Conservation (phyloP, 2,329 filamentous ascomycete genomes). For the Ophiocordyceps camponoti-rufipedis region DNA sequence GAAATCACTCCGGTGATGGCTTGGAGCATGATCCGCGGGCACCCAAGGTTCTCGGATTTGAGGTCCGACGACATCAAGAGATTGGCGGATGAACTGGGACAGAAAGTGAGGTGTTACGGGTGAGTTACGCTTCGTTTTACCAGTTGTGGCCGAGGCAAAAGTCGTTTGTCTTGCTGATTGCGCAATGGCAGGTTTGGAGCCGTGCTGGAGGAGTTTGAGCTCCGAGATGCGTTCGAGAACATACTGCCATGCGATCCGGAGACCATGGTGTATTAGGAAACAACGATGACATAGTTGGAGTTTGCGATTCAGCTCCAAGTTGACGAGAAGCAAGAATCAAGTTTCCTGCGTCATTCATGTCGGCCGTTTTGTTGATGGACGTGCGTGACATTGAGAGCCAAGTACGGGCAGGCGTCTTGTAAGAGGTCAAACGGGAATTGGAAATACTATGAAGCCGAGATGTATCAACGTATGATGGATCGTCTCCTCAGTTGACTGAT, state of each 20-base stretch:
- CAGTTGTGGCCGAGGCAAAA: neutral
- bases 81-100: slow-evolving; percentile 54
- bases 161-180: slow-evolving; percentile 1
- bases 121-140: slow-evolving; percentile 26
- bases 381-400: too few relatives aligned
- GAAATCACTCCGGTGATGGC: slow-evolving; percentile 95
- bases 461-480: too few relatives aligned
- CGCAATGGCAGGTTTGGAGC: slow-evolving; percentile 33
- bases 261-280: slow-evolving; percentile 1
- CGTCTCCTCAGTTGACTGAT: too few relatives aligned
- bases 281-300: neutral
- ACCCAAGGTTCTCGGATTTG: slow-evolving; percentile 51
- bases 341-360: neutral
- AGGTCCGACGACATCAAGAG: slow-evolving; percentile 48
- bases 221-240: slow-evolving; percentile 58
- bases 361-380: neutral
- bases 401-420: too few relatives aligned
- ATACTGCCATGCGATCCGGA: slow-evolving; percentile 18
- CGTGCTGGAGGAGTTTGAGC: slow-evolving; percentile 49
- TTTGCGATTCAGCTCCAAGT: neutral
- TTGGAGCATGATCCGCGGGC: slow-evolving; percentile 62
- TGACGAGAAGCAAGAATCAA: neutral
- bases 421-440: too few relatives aligned
- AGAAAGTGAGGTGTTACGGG: slow-evolving; percentile 87
- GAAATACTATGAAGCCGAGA: too few relatives aligned